Conservation (phyloP, 805 yeast species). For the Yarrowia alimentaria region DNA sequence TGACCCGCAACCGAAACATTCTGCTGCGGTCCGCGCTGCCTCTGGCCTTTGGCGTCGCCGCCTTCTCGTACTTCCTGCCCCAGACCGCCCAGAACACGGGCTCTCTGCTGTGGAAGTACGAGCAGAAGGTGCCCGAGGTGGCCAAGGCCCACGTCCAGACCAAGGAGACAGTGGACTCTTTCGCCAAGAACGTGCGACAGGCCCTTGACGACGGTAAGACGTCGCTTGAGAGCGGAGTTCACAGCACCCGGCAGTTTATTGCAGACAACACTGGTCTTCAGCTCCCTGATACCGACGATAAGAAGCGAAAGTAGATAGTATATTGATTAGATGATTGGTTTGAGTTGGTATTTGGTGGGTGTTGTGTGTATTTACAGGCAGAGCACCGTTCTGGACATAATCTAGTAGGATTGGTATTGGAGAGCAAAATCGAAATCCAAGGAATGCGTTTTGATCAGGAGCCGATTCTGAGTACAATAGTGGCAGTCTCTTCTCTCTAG, state of each 20-base stretch:
- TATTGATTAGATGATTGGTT: too few relatives aligned
- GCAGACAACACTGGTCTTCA: constrained; percentile 66
- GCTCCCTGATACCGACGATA: constrained; percentile 56
- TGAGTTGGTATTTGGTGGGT: too few relatives aligned
- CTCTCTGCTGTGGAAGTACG: constrained; percentile 57
- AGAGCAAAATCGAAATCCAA: too few relatives aligned
- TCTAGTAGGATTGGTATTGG: too few relatives aligned
- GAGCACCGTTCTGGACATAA: too few relatives aligned
- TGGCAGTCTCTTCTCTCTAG: too few relatives aligned
- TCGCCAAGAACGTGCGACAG: constrained; percentile 48
- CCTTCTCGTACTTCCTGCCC: constrained; percentile 72
- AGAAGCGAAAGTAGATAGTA: constrained; percentile 31
- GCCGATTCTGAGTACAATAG: too few relatives aligned
- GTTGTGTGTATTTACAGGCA: neutral
- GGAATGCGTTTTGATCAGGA: too few relatives aligned
- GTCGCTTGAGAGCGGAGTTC: constrained; percentile 44
- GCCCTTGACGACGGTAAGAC: constrained; percentile 43
- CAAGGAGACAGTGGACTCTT: constrained; percentile 46
- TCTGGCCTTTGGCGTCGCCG: constrained; percentile 54
- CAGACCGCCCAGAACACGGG: constrained; percentile 63
- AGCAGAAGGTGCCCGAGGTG: constrained; percentile 60
- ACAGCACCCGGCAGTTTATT: constrained; percentile 46
- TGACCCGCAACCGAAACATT: constrained; percentile 65
- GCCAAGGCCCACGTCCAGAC: constrained; percentile 60
- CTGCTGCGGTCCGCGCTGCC: constrained; percentile 58